Percentiles rank a stretch among this genome's conserved stretches.
These are phyloP conservation scores for Cyberlindnera suaveolens DNA, from an alignment of 805 yeast species.

Conservation along the genomic window DNA sequence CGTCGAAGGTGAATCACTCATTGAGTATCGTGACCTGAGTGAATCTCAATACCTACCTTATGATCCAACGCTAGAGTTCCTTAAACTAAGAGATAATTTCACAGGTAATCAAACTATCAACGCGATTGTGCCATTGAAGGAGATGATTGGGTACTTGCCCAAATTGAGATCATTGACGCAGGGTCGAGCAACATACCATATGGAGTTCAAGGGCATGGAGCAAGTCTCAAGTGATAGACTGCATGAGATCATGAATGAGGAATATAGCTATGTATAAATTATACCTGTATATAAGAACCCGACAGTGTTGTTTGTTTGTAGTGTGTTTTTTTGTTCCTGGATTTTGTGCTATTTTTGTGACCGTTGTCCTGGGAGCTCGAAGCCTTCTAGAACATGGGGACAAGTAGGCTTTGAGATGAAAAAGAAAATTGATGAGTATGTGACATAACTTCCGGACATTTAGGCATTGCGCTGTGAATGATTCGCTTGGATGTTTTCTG, in stretches of 20 bases:
- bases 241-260: conserved; percentile 26
- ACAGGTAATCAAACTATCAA: conserved; percentile 42
- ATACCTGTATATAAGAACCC: too few species aligned
- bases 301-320: too few species aligned
- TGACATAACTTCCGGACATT: too few species aligned
- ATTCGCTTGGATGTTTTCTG: too few species aligned
- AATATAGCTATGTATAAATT: neutral
- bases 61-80: conserved; percentile 52
- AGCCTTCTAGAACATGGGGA: too few species aligned
- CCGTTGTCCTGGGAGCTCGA: too few species aligned
- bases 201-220: conserved; percentile 73
- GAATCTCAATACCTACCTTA: conserved; percentile 64
- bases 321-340: too few species aligned
- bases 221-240: conserved; percentile 51
- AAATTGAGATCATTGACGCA: conserved; percentile 77
- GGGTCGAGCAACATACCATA: conserved; percentile 80
- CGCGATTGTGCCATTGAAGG: conserved; percentile 83
- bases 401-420: too few species aligned
- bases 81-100: conserved; percentile 16
- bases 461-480: too few species aligned
- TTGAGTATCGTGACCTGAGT: conserved; percentile 51
- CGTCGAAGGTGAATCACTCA: conserved; percentile 27
- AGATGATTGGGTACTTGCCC: conserved; percentile 84
- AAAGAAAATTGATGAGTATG: too few species aligned
- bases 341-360: too few species aligned